These are phyloP conservation scores for Alternaria infectoria DNA, from an alignment of 2,329 filamentous ascomycete genomes.

Conservation along the genomic window DNA sequence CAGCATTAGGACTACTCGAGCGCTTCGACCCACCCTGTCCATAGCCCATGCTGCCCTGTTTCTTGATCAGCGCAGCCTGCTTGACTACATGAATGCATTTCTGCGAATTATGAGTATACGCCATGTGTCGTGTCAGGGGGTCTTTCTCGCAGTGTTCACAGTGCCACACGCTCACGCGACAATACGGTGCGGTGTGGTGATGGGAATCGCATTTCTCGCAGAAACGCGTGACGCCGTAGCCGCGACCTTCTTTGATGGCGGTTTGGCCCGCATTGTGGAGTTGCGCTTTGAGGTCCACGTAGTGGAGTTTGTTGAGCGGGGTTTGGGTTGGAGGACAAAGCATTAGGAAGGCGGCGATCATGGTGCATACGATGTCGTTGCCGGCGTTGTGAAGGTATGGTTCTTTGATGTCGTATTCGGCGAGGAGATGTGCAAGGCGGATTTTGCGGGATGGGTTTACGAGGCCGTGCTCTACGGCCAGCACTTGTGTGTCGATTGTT, in stretches of 20 bases:
- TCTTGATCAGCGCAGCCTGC: background rate
- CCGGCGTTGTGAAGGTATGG: slow-evolving; percentile 22
- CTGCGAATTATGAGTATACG: background rate
- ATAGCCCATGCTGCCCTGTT: background rate
- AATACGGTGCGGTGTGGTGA: background rate
- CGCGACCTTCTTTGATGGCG: background rate
- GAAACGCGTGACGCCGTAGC: background rate
- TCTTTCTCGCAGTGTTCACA: background rate
- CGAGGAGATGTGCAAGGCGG: slow-evolving; percentile 6
- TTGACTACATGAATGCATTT: background rate
- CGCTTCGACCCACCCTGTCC: background rate
- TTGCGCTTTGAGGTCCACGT: background rate
- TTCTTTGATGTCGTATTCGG: background rate
- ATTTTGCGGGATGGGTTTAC: background rate
- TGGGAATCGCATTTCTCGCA: background rate
- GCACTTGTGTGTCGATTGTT: slow-evolving; percentile 25
- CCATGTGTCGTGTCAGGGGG: background rate
- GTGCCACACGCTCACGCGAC: background rate
- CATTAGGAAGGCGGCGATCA: slow-evolving; percentile 12
- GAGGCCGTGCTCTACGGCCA: slow-evolving; percentile 19
- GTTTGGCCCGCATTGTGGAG: background rate
- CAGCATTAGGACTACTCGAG: background rate
- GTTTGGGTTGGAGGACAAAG: background rate
- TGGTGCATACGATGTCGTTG: slow-evolving; percentile 18
- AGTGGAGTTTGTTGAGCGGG: background rate